Percentiles rank a stretch among this genome's conserved stretches.
Conservation (phyloP, 441 rosid species). For the Manihot esculenta region DNA sequence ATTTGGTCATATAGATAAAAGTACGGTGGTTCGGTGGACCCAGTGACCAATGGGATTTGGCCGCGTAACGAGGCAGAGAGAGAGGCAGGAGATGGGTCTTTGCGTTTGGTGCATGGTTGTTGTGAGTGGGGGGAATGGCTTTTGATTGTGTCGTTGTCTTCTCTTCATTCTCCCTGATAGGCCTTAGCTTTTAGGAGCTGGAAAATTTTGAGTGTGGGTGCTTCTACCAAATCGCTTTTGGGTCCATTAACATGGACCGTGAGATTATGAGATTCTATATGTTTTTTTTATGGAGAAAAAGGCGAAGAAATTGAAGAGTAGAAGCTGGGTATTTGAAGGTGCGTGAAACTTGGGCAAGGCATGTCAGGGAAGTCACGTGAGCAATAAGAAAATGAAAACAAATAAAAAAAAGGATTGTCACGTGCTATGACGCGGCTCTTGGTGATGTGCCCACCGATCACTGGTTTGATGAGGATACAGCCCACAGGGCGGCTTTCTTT, state of each 20-base stretch:
- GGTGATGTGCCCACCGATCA: constrained; percentile 9
- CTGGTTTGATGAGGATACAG: background rate
- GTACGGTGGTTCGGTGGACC: no score
- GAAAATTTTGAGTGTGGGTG: background rate
- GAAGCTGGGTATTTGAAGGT: no score
- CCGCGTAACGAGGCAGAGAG: background rate
- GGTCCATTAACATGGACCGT: background rate
- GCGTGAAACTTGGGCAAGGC: background rate
- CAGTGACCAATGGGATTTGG: constrained; percentile 2
- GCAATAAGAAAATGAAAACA: background rate
- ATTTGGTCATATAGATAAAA: constrained; percentile 27
- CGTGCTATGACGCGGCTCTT: background rate
- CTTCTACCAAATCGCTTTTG: background rate
- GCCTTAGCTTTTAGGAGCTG: no score
- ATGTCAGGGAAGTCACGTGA: constrained; percentile 27
- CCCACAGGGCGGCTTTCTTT: no score
- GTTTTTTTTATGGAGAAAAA: no score
- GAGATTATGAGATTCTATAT: background rate
- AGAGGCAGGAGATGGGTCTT: background rate
- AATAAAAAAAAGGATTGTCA: background rate
- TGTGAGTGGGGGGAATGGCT: background rate
- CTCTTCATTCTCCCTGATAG: no score
- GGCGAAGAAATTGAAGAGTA: no score
- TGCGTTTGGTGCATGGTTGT: background rate
- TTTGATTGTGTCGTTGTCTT: background rate